Evolutionary conservation across 208 protist genomes (phyloP).

Genomic region (Phytomonas francai): DNA sequence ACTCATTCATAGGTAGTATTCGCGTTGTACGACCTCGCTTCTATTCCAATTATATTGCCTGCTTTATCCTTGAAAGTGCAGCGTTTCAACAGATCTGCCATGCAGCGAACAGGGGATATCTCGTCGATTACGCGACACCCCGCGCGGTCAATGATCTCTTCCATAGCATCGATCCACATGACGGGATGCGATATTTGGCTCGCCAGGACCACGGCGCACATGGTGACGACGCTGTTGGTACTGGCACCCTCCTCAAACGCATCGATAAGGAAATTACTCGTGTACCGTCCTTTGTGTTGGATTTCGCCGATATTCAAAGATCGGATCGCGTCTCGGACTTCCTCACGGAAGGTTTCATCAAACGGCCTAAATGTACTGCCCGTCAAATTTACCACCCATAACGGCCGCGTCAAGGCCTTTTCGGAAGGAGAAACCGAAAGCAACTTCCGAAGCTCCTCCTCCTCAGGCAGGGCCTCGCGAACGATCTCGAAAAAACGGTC

Average conservation of each 20-base stretch:
- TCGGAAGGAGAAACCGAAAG: slow-evolving; percentile 25
- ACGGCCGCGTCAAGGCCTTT: slow-evolving; percentile 12
- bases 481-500: slow-evolving; percentile 73
- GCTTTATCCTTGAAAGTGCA: background rate
- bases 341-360: slow-evolving; percentile 35
- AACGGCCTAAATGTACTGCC: slow-evolving; percentile 61
- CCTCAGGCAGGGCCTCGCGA: slow-evolving; percentile 55
- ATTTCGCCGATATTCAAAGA: slow-evolving; percentile 78
- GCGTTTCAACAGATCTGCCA: slow-evolving; percentile 70
- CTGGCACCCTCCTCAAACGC: slow-evolving; percentile 33
- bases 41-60: background rate
- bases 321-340: slow-evolving; percentile 28
- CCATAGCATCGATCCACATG: slow-evolving; percentile 78
- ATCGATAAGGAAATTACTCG: slow-evolving; percentile 29
- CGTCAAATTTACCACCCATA: slow-evolving; percentile 83
- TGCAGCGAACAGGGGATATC: slow-evolving; percentile 46
- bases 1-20: background rate
- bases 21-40: background rate
- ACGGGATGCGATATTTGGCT: slow-evolving; percentile 75
- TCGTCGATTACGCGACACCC: slow-evolving; percentile 41
- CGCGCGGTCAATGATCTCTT: slow-evolving; percentile 38
- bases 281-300: slow-evolving; percentile 62
- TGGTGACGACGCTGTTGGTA: slow-evolving; percentile 43
- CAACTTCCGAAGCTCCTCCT: slow-evolving; percentile 37
- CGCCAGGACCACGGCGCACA: slow-evolving; percentile 64